Evolutionary conservation across 1,284 basidiomycete genomes (phyloP).

Genomic region (Sporisorium graminicola): DNA sequence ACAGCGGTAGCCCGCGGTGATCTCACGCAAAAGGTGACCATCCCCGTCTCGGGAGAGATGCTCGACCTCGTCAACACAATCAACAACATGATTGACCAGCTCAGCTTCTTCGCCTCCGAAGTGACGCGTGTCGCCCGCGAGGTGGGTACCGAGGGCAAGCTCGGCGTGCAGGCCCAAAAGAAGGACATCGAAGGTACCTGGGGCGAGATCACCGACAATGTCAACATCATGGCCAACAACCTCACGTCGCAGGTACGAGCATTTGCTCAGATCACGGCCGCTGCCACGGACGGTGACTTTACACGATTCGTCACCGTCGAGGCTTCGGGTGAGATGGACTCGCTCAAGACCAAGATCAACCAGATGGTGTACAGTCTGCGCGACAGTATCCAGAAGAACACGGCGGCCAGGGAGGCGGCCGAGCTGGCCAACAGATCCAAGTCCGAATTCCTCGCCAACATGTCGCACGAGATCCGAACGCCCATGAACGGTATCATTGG

Average conservation of each 20-base stretch:
- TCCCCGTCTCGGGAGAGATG: conserved; percentile 95
- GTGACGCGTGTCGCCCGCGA: conserved; percentile 95
- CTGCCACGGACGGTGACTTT: conserved; percentile 99
- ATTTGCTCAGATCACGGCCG: conserved; percentile 98
- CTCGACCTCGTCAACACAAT: conserved; percentile 84
- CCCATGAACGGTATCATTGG: conserved; percentile 85
- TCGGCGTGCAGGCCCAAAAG: conserved; percentile 97
- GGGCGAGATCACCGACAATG: conserved; percentile 95
- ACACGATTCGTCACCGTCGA: conserved; percentile 99
- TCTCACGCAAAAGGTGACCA: conserved; percentile 89
- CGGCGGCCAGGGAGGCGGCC: conserved; percentile 94
- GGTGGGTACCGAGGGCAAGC: conserved; percentile 94
- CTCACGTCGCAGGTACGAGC: conserved; percentile 98
- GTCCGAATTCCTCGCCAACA: conserved; percentile 81
- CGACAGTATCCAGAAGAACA: conserved; percentile 98
- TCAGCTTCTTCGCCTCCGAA: conserved; percentile 92
- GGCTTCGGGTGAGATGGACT: conserved; percentile 98
- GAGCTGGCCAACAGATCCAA: conserved; percentile 93
- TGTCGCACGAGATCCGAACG: conserved; percentile 70
- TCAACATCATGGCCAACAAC: conserved; percentile 75
- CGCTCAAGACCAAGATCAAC: conserved; percentile 98
- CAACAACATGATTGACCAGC: conserved; percentile 71
- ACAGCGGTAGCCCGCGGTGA: conserved; percentile 95
- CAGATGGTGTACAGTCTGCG: conserved; percentile 99
- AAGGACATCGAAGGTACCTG: conserved; percentile 97